Base-by-base conservation (phyloP, 768 basidiomycete genomes). In the Tricholoma hemisulphureum region DNA sequence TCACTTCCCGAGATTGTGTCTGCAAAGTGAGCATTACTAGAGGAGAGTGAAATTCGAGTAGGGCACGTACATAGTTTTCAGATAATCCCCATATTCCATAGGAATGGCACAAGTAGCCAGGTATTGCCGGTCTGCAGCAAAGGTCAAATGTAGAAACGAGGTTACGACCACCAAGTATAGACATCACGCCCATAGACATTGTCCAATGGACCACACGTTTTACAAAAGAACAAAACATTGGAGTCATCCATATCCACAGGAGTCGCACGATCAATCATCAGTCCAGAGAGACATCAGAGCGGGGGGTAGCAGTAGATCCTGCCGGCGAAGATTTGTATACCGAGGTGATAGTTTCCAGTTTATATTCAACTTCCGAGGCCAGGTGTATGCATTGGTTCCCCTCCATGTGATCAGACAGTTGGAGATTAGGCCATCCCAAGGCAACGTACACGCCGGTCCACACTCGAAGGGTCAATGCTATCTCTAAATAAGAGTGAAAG, bases 341-440 rank as follows among this genome's bases (percentile, higher is more conserved):
- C 28, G 18, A 18, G 5, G 16, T 14, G n/a, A 9, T 3, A 6
- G 14, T 10, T 8, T n/a, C 4, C 20, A 11, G 13, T 41, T 29
- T n/a, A n/a, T 4, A 29, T 13, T 13, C 49, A 35, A 9, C 35
- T 16, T 14, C 35, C n/a, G 21, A 16, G 55, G 60, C 2, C 16
- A n/a, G 26, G 28, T 61, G 57, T 13, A 23, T 35, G 18, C n/a
- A n/a, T 43, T 31, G 18, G 31, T 41, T 14, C 55, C 60, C 6
- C 11, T 31, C 62, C 62, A 63, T 4, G 59, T 55, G 26, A 63
- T 57, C 9, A 61, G 49, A 13, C 50, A 52, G 48, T 61, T 59
- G 24, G 31, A 21, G 10, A 9, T 28, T 10, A 18, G 2, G 20
- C n/a, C 6, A 10, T 1, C 35, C 57, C 57, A 63, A 4, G 23